Conservation (phyloP, 169 alveolate genomes). For the Cyclospora cayetanensis region DNA sequence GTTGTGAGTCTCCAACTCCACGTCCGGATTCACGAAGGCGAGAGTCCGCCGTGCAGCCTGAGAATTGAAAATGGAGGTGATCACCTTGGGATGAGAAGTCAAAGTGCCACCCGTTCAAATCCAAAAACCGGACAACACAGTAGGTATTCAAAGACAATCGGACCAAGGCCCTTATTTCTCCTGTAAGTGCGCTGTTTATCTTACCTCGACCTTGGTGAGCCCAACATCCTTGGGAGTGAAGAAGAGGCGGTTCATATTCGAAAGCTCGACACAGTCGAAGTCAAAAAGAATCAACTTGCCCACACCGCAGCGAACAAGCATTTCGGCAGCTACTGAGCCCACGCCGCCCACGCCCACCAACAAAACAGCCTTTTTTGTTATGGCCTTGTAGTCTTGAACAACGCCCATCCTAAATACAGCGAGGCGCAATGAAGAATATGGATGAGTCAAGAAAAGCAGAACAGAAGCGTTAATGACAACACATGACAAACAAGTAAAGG, state of each 20-base stretch:
- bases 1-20: constrained; percentile 89
- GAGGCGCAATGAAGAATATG: no score
- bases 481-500: no score
- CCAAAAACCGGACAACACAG: no score
- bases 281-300: constrained; percentile 94
- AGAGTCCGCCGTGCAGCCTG: constrained; percentile 93
- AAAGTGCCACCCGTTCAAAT: no score
- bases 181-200: no score
- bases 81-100: no score
- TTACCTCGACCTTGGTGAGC: constrained; percentile 91
- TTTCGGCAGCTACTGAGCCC: constrained; percentile 96
- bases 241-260: constrained; percentile 96
- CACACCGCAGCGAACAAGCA: constrained; percentile 96
- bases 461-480: no score
- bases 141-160: no score
- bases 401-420: constrained; percentile 92
- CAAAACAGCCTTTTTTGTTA: constrained; percentile 85
- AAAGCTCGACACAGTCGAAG: constrained; percentile 95
- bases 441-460: no score
- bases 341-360: constrained; percentile 97
- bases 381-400: constrained; percentile 88
- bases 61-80: no score
- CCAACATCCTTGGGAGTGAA: constrained; percentile 93
- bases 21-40: constrained; percentile 92
- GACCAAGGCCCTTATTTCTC: no score